phyloP scores from a whole-genome alignment of 2,329 filamentous ascomycete genomes.

The Apiospora rasikravindrae region DNA sequence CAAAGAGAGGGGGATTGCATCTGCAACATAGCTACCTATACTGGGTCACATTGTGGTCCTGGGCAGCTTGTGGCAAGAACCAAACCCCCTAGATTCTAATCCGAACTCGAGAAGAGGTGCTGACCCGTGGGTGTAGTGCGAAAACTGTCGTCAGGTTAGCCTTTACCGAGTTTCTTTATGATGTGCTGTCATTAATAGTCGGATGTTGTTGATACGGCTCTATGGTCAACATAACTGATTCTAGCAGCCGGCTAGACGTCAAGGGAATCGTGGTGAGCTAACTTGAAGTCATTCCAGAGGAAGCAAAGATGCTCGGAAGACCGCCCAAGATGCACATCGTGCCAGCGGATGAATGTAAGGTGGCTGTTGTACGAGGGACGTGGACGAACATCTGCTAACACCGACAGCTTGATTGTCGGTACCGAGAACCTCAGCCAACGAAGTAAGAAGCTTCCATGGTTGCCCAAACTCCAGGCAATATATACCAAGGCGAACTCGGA shows the following conservation, averaged over 20 bases:
- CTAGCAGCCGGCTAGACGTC: neutral
- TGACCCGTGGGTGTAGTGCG: slow-evolving; percentile 14
- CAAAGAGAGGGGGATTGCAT: no score
- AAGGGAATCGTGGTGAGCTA: neutral
- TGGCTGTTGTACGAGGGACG: neutral
- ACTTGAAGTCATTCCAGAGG: slow-evolving; percentile 41
- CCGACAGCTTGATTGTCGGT: slow-evolving; percentile 58
- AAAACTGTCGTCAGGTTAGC: slow-evolving; percentile 23
- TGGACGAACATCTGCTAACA: neutral
- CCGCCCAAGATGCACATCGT: slow-evolving; percentile 65
- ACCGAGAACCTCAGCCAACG: slow-evolving; percentile 65
- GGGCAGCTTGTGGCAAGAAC: neutral
- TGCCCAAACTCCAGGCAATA: neutral
- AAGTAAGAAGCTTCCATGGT: slow-evolving; percentile 54
- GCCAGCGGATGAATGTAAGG: slow-evolving; percentile 43
- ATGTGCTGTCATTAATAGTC: slow-evolving; percentile 43
- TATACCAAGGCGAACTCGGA: neutral
- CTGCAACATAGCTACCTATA: neutral
- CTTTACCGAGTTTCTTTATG: slow-evolving; percentile 12
- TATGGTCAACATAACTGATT: neutral
- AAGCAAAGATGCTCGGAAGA: slow-evolving; percentile 71
- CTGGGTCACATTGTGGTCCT: neutral
- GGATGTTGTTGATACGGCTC: slow-evolving; percentile 37
- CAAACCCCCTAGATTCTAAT: neutral
- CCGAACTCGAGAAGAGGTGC: neutral